Conservation (phyloP, 2,329 filamentous ascomycete genomes). For the Akanthomyces lecanii region DNA sequence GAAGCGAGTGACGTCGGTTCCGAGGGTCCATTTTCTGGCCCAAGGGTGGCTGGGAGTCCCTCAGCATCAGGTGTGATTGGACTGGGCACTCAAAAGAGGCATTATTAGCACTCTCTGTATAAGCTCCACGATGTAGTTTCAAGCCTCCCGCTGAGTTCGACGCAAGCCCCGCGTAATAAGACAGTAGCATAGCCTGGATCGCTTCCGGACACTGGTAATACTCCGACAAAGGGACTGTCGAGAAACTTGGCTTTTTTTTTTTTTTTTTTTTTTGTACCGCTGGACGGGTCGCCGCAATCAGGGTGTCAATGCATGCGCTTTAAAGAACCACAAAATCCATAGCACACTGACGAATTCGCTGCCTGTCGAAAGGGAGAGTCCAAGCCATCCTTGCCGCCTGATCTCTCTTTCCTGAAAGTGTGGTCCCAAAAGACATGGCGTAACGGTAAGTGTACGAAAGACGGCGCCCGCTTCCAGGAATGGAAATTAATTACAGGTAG, state of each 20-base stretch:
- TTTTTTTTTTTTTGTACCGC: background rate
- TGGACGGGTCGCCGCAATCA: background rate
- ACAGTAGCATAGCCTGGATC: background rate
- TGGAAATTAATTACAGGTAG: background rate
- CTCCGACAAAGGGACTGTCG: background rate
- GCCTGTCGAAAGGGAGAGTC: too few species aligned
- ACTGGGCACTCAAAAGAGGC: background rate
- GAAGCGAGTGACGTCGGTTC: conserved; percentile 10
- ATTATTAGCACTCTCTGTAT: background rate
- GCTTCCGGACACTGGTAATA: background rate
- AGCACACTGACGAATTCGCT: background rate
- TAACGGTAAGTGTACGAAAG: background rate
- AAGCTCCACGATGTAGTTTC: background rate
- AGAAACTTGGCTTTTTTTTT: background rate
- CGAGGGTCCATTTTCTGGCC: background rate
- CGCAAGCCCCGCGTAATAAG: background rate
- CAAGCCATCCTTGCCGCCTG: background rate
- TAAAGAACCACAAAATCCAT: background rate
- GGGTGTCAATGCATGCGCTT: background rate
- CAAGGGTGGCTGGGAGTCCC: background rate
- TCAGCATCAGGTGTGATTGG: background rate
- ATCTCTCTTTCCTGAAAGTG: background rate
- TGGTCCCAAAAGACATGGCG: background rate
- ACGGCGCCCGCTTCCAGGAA: background rate
- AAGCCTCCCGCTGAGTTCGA: background rate